Evolutionary conservation across 345 rosid genomes (phyloP), one percentile per base, ranked within the genome.

Genomic region (Cardamine occulta): DNA sequence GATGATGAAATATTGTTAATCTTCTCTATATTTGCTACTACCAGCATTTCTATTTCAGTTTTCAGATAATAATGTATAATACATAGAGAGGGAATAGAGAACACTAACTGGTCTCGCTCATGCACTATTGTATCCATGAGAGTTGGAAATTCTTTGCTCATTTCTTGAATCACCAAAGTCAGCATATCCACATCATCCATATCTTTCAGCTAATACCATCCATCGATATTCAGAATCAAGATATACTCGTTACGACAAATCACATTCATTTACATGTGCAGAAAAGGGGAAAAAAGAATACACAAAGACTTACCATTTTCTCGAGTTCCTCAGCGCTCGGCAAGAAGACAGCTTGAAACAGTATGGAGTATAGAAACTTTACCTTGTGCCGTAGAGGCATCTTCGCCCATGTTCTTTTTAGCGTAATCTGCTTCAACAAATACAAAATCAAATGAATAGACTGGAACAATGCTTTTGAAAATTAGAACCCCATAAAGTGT

Each of bases 71-170:
- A 19, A 37, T 35, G 42, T 37, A 49, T 32, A 47, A 59, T 26
- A 48, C 52, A 34, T 37, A 73, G 31, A 42, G 17, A 62, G 70
- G 66, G 42, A 49, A 55, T 15, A 81, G 15, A 68, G 72, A 82
- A 68, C 56, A 86, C 91, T 91, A 59, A 96, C 99, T 93, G 93
- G 80, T 96, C 99, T 82, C 99, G 83, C 75, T 96, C 99, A 72
- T 86, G 96, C 18, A 93, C 96, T 74, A 93, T 91, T 18, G 99
- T 89, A 68, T 96, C 92, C 95, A 93, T 93, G 40, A 93, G 82
- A 66, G 98, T 84, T 51, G 99, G 99, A 83, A 89, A 96, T 66
- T 88, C 83, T 86, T 91, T 93, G 89, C 97, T 93, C 98, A 96
- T 91, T 82, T 96, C 96, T 86, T 91, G 95, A 82, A 93, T 91